phyloP scores from a whole-genome alignment of 1,139 yeast species.

The Torulaspora pretoriensis region DNA sequence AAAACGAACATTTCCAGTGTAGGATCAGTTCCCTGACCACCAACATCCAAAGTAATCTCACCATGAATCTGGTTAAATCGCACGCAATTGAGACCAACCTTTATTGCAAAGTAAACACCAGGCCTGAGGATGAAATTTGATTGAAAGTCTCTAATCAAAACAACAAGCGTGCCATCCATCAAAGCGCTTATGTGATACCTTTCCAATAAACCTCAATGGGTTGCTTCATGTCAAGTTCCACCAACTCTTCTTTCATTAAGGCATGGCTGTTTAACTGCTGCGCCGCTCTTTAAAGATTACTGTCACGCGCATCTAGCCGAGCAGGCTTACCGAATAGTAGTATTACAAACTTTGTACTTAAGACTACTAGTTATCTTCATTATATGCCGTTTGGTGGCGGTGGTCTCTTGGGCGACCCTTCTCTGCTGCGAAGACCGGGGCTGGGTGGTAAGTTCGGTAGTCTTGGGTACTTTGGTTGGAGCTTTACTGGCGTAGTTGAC shows the following conservation, averaged over 20 bases:
- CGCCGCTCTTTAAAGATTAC: constrained; percentile 3
- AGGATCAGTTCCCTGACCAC: background rate
- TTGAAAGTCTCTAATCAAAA: constrained; percentile 8
- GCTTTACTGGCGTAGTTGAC: background rate
- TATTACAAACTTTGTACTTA: constrained; percentile 3
- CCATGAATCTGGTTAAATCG: constrained; percentile 10
- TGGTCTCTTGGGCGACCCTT: constrained; percentile 27
- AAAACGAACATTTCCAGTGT: constrained; percentile 12
- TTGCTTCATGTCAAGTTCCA: background rate
- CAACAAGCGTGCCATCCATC: constrained; percentile 15
- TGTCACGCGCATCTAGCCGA: constrained; percentile 1
- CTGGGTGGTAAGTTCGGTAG: constrained; percentile 27
- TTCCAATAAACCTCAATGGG: background rate
- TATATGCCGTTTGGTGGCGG: constrained; percentile 24
- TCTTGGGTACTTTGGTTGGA: constrained; percentile 18
- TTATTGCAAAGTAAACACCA: constrained; percentile 12
- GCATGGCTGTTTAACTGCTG: background rate
- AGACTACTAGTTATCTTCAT: background rate
- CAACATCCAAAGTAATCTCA: constrained; percentile 6
- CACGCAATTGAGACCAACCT: constrained; percentile 10
- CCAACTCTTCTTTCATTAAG: background rate
- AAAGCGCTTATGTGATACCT: background rate
- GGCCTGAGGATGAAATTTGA: constrained; percentile 1
- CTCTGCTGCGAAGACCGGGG: constrained; percentile 21
- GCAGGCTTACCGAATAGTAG: background rate